phyloP scores from a whole-genome alignment of 495 filamentous ascomycete species.

The Barbatosphaeria neglecta region DNA sequence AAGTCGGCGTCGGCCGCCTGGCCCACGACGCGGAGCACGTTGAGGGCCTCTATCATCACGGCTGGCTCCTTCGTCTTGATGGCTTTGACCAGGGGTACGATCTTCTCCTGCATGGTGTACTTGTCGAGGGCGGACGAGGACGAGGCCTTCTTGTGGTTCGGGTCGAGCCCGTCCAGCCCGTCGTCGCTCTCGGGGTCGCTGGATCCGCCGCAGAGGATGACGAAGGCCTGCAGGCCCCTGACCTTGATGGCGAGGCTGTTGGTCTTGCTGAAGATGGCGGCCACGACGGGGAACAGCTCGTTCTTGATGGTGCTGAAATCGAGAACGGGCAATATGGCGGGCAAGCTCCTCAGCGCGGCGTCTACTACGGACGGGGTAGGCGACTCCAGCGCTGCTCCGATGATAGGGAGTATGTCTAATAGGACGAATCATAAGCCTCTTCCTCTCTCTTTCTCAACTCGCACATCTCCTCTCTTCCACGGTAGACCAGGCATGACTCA shows the following conservation, averaged over 20 bases:
- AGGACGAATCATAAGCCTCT: no score
- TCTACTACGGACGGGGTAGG: conserved; percentile 82
- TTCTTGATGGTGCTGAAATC: conserved; percentile 95
- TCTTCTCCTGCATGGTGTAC: conserved; percentile 93
- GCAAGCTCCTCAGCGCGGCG: conserved; percentile 62
- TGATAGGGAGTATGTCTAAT: conserved; percentile 79
- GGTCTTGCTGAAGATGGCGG: conserved; percentile 80
- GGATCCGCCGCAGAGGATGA: conserved; percentile 74
- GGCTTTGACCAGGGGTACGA: conserved; percentile 75
- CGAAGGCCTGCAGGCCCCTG: conserved; percentile 76
- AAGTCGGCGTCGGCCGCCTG: conserved; percentile 81
- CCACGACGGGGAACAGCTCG: conserved; percentile 85
- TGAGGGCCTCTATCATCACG: conserved; percentile 89
- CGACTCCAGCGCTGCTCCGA: conserved; percentile 71
- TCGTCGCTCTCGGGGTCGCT: conserved; percentile 43
- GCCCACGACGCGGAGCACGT: conserved; percentile 73
- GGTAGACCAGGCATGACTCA: conserved; percentile 31
- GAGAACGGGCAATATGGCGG: conserved; percentile 63
- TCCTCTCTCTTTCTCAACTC: no score
- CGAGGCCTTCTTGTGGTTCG: conserved; percentile 40
- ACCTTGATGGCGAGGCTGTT: conserved; percentile 91
- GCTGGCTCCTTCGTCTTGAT: conserved; percentile 98
- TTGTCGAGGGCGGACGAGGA: conserved; percentile 77
- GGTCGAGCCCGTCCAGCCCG: conserved; percentile 56
- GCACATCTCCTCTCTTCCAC: no score